Conservation (phyloP, 495 filamentous ascomycete genomes). For the Penicillium diatomitis region DNA sequence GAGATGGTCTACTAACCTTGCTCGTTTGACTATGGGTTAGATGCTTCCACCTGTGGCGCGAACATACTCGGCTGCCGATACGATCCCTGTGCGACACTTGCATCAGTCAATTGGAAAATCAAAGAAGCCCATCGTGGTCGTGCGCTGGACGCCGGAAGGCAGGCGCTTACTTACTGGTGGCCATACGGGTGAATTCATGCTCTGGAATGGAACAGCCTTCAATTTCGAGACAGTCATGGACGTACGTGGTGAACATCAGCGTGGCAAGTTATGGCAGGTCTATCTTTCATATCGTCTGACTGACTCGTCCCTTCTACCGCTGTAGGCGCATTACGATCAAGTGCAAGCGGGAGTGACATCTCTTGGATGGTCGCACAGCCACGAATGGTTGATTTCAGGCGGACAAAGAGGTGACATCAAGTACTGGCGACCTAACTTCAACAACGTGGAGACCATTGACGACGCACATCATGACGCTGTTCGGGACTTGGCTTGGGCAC, state of each 20-base stretch:
- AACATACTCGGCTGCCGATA: slow-evolving; percentile 61
- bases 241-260: slow-evolving; percentile 24
- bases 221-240: slow-evolving; percentile 99
- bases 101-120: slow-evolving; percentile 97
- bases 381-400: slow-evolving; percentile 93
- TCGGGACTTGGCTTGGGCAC: slow-evolving; percentile 84
- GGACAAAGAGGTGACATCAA: slow-evolving; percentile 94
- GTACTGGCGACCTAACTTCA: slow-evolving; percentile 99
- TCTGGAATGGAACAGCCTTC: slow-evolving; percentile 98
- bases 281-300: background rate
- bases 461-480: slow-evolving; percentile 86
- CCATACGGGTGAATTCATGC: slow-evolving; percentile 92
- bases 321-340: slow-evolving; percentile 70
- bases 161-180: slow-evolving; percentile 83
- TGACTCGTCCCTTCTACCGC: background rate
- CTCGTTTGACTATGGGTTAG: slow-evolving; percentile 30
- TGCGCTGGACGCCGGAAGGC: slow-evolving; percentile 95
- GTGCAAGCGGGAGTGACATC: slow-evolving; percentile 70
- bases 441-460: slow-evolving; percentile 91
- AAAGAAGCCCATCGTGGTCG: slow-evolving; percentile 94
- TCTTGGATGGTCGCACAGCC: slow-evolving; percentile 80
- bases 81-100: slow-evolving; percentile 79
- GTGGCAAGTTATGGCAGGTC: background rate
- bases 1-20: slow-evolving; percentile 1
- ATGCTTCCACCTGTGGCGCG: slow-evolving; percentile 80